Evolutionary conservation across 352 stramenopile species (phyloP).

Genomic region (Hyaloperonospora arabidopsidis): DNA sequence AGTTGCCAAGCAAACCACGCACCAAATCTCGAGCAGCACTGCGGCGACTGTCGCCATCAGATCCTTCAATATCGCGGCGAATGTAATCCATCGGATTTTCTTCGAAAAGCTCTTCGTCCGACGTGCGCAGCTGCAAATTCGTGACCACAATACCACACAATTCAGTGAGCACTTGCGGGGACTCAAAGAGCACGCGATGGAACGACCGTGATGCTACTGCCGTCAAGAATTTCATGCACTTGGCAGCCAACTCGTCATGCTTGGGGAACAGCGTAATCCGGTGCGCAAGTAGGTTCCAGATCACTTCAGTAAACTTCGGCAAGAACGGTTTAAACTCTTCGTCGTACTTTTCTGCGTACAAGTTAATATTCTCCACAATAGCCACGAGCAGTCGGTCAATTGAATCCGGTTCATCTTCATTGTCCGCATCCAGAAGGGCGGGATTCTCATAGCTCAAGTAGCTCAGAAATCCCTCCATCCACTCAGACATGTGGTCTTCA

Average conservation of each 20-base stretch:
- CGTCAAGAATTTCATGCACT: constrained; percentile 96
- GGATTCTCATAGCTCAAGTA: constrained; percentile 94
- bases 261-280: constrained; percentile 79
- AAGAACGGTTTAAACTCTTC: constrained; percentile 97
- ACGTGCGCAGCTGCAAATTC: constrained; percentile 95
- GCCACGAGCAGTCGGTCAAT: constrained; percentile 92
- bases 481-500: constrained; percentile 95
- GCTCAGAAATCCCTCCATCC: constrained; percentile 94
- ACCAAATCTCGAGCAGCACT: constrained; percentile 93
- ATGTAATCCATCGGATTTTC: constrained; percentile 98
- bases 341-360: constrained; percentile 98
- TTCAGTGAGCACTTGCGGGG: constrained; percentile 69
- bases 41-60: constrained; percentile 93
- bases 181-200: constrained; percentile 86
- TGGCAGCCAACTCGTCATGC: constrained; percentile 93
- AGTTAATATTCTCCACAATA: constrained; percentile 96
- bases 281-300: constrained; percentile 72
- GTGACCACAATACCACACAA: constrained; percentile 97
- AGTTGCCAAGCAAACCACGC: constrained; percentile 90
- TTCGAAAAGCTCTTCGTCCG: constrained; percentile 96
- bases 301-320: constrained; percentile 88
- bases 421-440: constrained; percentile 83
- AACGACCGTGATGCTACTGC: constrained; percentile 92
- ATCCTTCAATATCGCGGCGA: constrained; percentile 95
- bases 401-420: constrained; percentile 87